Evolutionary conservation across 768 basidiomycete species (phyloP).

Genomic region (Neoboletus subvelutipes): DNA sequence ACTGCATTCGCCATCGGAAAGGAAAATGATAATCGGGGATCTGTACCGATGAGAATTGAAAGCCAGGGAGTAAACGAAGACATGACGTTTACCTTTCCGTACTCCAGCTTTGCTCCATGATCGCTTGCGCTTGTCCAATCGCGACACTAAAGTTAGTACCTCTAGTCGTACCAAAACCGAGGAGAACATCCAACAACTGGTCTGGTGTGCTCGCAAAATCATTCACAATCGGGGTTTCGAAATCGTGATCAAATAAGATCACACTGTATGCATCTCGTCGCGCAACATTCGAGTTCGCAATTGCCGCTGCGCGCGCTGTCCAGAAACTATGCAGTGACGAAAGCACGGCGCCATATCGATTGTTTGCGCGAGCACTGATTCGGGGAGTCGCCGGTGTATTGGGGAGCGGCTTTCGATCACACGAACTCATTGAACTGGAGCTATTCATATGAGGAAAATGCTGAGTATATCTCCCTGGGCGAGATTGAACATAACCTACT

Average conservation of each 20-base stretch:
- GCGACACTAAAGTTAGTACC: slow-evolving; percentile 49
- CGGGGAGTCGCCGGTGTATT: slow-evolving; percentile 41
- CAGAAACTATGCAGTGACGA: slow-evolving; percentile 58
- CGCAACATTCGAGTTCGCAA: slow-evolving; percentile 24
- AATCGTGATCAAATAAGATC: slow-evolving; percentile 40
- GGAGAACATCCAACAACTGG: slow-evolving; percentile 39
- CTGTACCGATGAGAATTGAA: not conserved
- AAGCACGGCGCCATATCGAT: slow-evolving; percentile 59
- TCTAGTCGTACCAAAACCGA: slow-evolving; percentile 30
- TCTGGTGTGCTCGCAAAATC: slow-evolving; percentile 48
- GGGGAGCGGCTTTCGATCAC: slow-evolving; percentile 44
- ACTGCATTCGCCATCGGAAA: slow-evolving; percentile 47
- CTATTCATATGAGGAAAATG: slow-evolving; percentile 29
- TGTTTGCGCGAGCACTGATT: slow-evolving; percentile 39
- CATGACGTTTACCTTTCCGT: slow-evolving; percentile 41
- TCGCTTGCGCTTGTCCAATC: slow-evolving; percentile 31
- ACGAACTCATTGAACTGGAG: slow-evolving; percentile 49
- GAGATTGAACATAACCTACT: too few species aligned
- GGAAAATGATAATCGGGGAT: slow-evolving; percentile 39
- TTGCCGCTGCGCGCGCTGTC: slow-evolving; percentile 46
- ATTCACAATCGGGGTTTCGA: slow-evolving; percentile 35
- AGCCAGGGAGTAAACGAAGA: not conserved
- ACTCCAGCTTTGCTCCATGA: slow-evolving; percentile 51
- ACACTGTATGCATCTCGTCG: slow-evolving; percentile 59
- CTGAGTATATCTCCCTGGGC: too few species aligned